phyloP scores from a whole-genome alignment of 2,329 filamentous ascomycete species.

The Exophiala bonariae region DNA sequence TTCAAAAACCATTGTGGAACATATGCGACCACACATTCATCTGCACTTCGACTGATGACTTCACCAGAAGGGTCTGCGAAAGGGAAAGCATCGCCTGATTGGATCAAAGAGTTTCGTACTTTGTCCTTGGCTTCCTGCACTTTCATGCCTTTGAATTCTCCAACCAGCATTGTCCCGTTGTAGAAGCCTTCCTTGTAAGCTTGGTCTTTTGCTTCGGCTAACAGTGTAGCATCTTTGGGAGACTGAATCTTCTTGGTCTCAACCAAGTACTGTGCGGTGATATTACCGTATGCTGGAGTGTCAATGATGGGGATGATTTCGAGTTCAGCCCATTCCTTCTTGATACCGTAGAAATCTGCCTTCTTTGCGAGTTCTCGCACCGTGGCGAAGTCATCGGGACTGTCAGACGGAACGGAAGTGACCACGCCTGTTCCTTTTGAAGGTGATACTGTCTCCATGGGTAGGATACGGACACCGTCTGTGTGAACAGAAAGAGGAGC shows the following conservation, averaged over 20 bases:
- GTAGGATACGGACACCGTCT: slow-evolving; percentile 80
- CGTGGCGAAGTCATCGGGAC: slow-evolving; percentile 91
- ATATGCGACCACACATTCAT: slow-evolving; percentile 89
- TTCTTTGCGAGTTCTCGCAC: slow-evolving; percentile 88
- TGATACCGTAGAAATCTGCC: slow-evolving; percentile 90
- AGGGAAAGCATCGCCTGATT: slow-evolving; percentile 76
- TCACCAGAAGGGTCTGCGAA: slow-evolving; percentile 92
- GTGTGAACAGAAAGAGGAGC: slow-evolving; percentile 86
- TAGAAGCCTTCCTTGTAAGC: slow-evolving; percentile 98
- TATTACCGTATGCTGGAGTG: slow-evolving; percentile 82
- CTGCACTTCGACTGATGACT: slow-evolving; percentile 84
- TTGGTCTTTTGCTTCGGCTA: slow-evolving; percentile 90
- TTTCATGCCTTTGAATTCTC: slow-evolving; percentile 82
- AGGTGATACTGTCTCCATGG: slow-evolving; percentile 90
- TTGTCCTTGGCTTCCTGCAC: slow-evolving; percentile 86
- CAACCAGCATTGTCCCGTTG: slow-evolving; percentile 84
- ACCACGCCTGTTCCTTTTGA: slow-evolving; percentile 97
- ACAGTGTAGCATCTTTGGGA: slow-evolving; percentile 87
- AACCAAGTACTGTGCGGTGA: slow-evolving; percentile 79
- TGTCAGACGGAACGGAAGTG: slow-evolving; percentile 92
- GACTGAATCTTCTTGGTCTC: slow-evolving; percentile 96
- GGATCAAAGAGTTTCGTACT: slow-evolving; percentile 74
- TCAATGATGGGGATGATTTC: slow-evolving; percentile 88
- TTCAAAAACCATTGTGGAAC: slow-evolving; percentile 98
- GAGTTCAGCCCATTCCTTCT: slow-evolving; percentile 93